Evolutionary conservation across 192 early-diverging fungal species (phyloP), one percentile per base, ranked within the genome.

Genomic region (Chytriomyces hyalinus): DNA sequence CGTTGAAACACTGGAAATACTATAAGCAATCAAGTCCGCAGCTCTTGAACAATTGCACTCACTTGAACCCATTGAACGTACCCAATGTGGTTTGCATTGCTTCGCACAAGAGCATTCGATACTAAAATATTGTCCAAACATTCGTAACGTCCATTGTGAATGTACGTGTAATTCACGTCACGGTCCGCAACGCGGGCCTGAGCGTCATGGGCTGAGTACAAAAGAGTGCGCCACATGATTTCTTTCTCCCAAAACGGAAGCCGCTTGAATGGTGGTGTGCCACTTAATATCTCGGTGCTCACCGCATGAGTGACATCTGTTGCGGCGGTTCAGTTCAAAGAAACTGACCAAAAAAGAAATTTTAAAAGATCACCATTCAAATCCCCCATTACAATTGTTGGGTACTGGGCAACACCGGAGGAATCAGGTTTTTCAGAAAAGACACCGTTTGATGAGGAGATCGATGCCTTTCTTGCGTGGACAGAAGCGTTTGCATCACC

Each of bases 141-240:
- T 65, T 76, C 75, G 66, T 76, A 76, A 2, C 67, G 47, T 49
- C 75, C 75, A 43, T 76, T 76, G 44, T 76, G 75, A 24, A 61
- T 76, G 60, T 70, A 70, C 7, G 68, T 70, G 68, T 70, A 70
- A 28, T 70, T 70, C 26, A 70, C 50, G 50, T 74, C 61, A 6
- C 36, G 10, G 17, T 74, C 73, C 8, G 62, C 11, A 10, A 61
- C 43, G 20, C 73, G 61, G 17, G 65, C 61, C 47, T 74, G 73
- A 7, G 64, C 73, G 28, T 74, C 73, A 24, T 67, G 61, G 20
- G 73, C 73, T 10, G 45, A 48, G 49, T 74, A 50, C 8, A 74
- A 28, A 8, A 74, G 26, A 22, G 65, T 67, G 20, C 47, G 46
- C 73, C 73, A 74, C 22, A 67, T 44, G 28, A 65, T 49, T 49